Evolutionary conservation across 768 basidiomycete species (phyloP).

Genomic region (Peribolospora kevripleyi): DNA sequence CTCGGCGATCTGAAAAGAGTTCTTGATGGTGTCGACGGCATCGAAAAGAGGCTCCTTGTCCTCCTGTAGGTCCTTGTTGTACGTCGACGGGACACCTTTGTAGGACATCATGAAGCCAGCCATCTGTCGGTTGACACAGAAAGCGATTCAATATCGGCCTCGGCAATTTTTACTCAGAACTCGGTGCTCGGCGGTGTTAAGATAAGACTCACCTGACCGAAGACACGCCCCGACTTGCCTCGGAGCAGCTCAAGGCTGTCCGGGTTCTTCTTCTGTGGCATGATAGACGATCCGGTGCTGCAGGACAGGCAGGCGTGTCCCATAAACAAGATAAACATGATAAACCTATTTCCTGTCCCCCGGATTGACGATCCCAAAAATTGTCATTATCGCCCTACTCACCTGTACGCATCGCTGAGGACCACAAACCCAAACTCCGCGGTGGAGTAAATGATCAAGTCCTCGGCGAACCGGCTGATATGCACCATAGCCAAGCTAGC

Average conservation of each 20-base stretch:
- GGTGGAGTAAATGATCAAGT: slow-evolving; percentile 85
- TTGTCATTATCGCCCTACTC: slow-evolving; percentile 10
- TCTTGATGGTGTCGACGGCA: slow-evolving; percentile 62
- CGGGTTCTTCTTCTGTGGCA: slow-evolving; percentile 99
- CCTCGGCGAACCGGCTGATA: slow-evolving; percentile 82
- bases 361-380: neutral
- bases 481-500: slow-evolving; percentile 75
- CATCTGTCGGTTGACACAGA: slow-evolving; percentile 34
- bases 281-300: slow-evolving; percentile 95
- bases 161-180: too few species aligned
- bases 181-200: neutral
- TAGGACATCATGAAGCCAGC: slow-evolving; percentile 91
- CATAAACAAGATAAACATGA: neutral
- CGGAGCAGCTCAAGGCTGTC: slow-evolving; percentile 86
- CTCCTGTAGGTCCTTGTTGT: slow-evolving; percentile 98
- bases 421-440: slow-evolving; percentile 92
- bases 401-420: slow-evolving; percentile 96
- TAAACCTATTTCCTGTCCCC: neutral
- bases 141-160: neutral
- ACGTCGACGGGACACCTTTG: slow-evolving; percentile 92
- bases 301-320: neutral
- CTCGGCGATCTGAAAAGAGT: slow-evolving; percentile 74
- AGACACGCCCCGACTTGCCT: slow-evolving; percentile 81
- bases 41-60: slow-evolving; percentile 97
- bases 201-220: slow-evolving; percentile 46